Evolutionary conservation across 164 flowering plant genomes (phyloP), one percentile per base, ranked within the genome.

Genomic region (Piper longum): DNA sequence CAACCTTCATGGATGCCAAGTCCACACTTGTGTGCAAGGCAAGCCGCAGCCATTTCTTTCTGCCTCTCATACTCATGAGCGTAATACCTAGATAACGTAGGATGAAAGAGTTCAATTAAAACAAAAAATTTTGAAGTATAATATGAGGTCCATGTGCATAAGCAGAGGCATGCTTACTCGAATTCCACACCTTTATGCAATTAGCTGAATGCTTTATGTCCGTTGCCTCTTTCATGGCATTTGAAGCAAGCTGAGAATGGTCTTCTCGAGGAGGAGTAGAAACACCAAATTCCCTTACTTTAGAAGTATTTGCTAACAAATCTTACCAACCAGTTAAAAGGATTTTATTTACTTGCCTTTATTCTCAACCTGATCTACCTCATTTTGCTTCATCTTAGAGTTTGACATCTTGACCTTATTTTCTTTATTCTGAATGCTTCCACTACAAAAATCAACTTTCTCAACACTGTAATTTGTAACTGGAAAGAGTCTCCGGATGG

Each of bases 11-110:
- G 72, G 77, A 80, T 43, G 98, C 88, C 69, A 89, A 95, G 69
- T 89, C 96, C 77, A 80, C 98, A 92, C 74, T 92, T 92, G 76
- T 84, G 87, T 52, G 93, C 91, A 74, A 92, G 73, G 57, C 96
- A 81, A 71, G 95, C 89, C 57, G 85, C 79, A 63, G 87, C 85
- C 89, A 85, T 83, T 56, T 83, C 85, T 66, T 77, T 67, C 66
- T 55, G 39, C 62, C 62, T 79, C 71, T 86, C 95, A 78, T 79
- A 92, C 77, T 82, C 90, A 64, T n/a, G 71, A 42, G 91, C 96
- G 75, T 89, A 88, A 42, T 62, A 73, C 64, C 96, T 89, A 80
- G 17, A 60, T 7, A 60, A 60, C 4, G 2, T 2, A 60, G 39
- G 52, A 14, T 16, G 36, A 43, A 14, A 43, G n/a, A 41, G 36